These are phyloP conservation scores for Termitomyces sp. DNA, from an alignment of 768 basidiomycete genomes.

Conservation along the genomic window DNA sequence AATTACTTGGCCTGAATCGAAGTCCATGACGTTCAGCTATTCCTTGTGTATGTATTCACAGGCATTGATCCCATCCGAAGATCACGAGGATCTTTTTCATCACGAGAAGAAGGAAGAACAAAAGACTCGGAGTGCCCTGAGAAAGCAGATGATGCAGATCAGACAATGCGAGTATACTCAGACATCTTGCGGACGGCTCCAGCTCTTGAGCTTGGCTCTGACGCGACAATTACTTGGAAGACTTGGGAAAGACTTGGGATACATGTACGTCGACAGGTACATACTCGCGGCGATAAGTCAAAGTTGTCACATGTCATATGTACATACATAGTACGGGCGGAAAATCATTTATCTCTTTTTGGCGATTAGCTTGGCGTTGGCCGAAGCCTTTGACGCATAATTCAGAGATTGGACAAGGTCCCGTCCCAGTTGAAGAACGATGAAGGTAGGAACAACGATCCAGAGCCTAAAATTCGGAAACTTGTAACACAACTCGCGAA, in stretches of 20 bases:
- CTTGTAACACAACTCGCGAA: neutral
- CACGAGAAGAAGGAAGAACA: no score
- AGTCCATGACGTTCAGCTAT: no score
- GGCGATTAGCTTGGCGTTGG: constrained; percentile 15
- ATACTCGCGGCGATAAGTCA: neutral
- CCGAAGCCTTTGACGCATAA: constrained; percentile 17
- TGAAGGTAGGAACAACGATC: constrained; percentile 65
- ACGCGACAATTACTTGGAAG: neutral
- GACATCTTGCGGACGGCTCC: neutral
- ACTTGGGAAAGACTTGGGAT: no score
- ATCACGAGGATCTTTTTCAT: no score
- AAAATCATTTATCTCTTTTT: constrained; percentile 14
- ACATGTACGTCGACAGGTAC: neutral
- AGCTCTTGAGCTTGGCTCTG: neutral
- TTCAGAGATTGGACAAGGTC: constrained; percentile 50
- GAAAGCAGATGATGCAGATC: neutral
- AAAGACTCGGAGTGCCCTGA: neutral
- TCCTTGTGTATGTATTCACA: no score
- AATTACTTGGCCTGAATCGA: no score
- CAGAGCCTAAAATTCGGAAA: constrained; percentile 47
- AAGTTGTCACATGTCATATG: neutral
- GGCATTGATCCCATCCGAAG: no score
- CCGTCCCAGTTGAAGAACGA: constrained; percentile 53
- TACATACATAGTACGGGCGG: neutral
- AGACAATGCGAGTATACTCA: neutral